phyloP scores from a whole-genome alignment of 2,329 filamentous ascomycete genomes.

The Bisporella sp. region DNA sequence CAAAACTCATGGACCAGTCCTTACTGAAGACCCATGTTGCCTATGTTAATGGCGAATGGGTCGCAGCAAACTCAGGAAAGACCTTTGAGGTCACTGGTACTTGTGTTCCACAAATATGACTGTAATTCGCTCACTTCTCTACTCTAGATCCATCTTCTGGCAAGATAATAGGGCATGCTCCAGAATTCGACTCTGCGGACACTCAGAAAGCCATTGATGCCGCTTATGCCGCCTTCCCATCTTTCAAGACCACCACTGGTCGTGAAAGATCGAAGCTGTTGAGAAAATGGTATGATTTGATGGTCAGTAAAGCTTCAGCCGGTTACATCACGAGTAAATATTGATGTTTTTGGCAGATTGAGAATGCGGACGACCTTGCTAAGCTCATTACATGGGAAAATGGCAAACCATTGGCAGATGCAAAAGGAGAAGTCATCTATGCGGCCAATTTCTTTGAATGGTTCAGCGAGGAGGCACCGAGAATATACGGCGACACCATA shows the following conservation, averaged over 20 bases:
- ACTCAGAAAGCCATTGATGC: slow-evolving; percentile 75
- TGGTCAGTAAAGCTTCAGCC: slow-evolving; percentile 35
- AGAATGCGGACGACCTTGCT: slow-evolving; percentile 73
- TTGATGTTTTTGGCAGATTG: slow-evolving; percentile 27
- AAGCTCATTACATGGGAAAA: slow-evolving; percentile 86
- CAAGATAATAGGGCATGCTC: slow-evolving; percentile 71
- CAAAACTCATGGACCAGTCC: slow-evolving; percentile 68
- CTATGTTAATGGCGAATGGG: slow-evolving; percentile 92
- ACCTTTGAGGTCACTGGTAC: slow-evolving; percentile 79
- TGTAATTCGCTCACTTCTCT: background rate
- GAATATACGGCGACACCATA: slow-evolving; percentile 69
- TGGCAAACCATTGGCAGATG: slow-evolving; percentile 74
- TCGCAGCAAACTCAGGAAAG: slow-evolving; percentile 76
- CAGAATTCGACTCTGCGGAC: slow-evolving; percentile 76
- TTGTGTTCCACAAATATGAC: background rate
- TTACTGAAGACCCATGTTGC: slow-evolving; percentile 75
- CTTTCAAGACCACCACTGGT: slow-evolving; percentile 64
- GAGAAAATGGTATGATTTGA: slow-evolving; percentile 74
- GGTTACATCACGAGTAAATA: too few relatives aligned
- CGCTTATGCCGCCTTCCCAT: slow-evolving; percentile 68
- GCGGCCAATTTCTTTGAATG: slow-evolving; percentile 73
- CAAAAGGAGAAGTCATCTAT: slow-evolving; percentile 65
- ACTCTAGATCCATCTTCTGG: slow-evolving; percentile 72
- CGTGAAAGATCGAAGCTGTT: slow-evolving; percentile 69
- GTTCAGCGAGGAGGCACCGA: slow-evolving; percentile 74